Base-by-base conservation (phyloP, 129 eudicot genomes). In the Pseudognaphalium luteoalbum region DNA sequence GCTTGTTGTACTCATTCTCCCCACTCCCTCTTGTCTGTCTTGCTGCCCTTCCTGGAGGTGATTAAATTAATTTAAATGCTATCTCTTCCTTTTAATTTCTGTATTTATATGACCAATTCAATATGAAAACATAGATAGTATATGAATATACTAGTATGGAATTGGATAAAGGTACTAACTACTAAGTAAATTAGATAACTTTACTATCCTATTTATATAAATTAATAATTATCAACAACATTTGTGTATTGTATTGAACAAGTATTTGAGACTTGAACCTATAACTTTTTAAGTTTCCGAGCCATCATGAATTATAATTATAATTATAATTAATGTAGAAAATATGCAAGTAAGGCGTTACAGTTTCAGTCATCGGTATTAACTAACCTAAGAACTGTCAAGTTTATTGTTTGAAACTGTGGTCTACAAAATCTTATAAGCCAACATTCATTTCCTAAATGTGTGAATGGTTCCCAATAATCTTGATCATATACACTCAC, bases 11-110 rank as follows among this genome's bases (percentile, higher is more conserved):
- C 77, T 94, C 98, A 4, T 33, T 88, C 62, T 83, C 86, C 20
- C 98, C 98, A 75, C 77, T 88, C 11, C 86, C 93, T 66, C 68
- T 93, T 62, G 80, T 94, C 39, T 32, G 87, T 35, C 71, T 94
- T 34, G 97, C 87, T 75, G 91, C 97, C 44, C 96, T 94, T 76
- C 98, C 98, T 63, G 98, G 98, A 91, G 98, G 98, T 94, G 60
- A 50, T 50, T 50, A 16, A 25, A 50, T 11, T 15, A 44, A n/a
- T n/a, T n/a, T n/a, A n/a, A n/a, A 10, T 44, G 10, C 12, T 44
- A 2, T 44, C 16, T 44, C 2, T 44, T 44, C 16, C 14, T 42
- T 42, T 42, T 47, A 50, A 5, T 50, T 50, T 15, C 11, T 8
- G 7, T 10, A 37, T 25, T 25, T 6, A 37, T 37, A 7, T 37